Conservation (phyloP, 805 yeast species). For the Candida koratica region DNA sequence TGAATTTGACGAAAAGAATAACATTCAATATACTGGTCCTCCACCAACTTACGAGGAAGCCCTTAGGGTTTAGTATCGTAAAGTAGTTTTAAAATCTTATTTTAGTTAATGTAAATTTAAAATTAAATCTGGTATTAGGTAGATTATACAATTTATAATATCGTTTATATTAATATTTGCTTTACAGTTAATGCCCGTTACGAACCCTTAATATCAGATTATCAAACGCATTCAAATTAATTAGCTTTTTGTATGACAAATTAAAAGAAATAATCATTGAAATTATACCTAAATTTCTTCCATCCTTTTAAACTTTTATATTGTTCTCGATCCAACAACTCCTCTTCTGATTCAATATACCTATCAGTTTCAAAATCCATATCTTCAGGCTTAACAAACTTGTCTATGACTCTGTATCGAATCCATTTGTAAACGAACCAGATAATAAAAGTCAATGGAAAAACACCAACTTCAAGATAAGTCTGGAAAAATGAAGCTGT, state of each 20-base stretch:
- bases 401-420: slow-evolving; percentile 30
- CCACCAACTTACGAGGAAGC: slow-evolving; percentile 68
- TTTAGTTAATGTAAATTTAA: no score
- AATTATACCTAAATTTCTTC: slow-evolving; percentile 35
- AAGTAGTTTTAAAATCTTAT: no score
- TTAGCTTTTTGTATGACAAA: no score
- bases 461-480: slow-evolving; percentile 45
- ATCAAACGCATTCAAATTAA: no score
- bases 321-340: slow-evolving; percentile 34
- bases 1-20: slow-evolving; percentile 53
- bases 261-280: slow-evolving; percentile 26
- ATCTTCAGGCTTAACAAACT: slow-evolving; percentile 39
- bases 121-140: not conserved
- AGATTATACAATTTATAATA: no score
- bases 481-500: slow-evolving; percentile 39
- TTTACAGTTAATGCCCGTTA: no score
- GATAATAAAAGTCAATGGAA: slow-evolving; percentile 40
- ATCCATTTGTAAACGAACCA: slow-evolving; percentile 43
- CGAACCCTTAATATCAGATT: no score
- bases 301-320: slow-evolving; percentile 42
- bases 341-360: slow-evolving; percentile 49
- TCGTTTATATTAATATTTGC: slow-evolving; percentile 1
- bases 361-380: slow-evolving; percentile 54
- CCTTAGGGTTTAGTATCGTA: slow-evolving; percentile 30
- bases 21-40: slow-evolving; percentile 50